A percentile compares a stretch with the other conserved stretches of the same genome.
phyloP scores from a whole-genome alignment of 164 flowering plant genomes.

The Kalanchoe fedtschenkoi region DNA sequence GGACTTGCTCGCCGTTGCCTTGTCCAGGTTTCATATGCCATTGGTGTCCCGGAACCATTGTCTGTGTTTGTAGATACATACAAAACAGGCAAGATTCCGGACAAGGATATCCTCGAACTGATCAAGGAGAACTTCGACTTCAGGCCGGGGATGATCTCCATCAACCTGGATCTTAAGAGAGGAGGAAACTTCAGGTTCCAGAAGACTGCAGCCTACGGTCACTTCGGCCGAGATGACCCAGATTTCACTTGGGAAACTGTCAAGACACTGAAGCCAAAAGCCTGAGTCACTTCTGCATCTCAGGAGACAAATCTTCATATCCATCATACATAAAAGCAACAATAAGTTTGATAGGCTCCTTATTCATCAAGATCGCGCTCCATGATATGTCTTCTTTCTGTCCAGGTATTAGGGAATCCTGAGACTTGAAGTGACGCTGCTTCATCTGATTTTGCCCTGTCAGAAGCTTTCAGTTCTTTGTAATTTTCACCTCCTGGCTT shows the following conservation, averaged over 20 bases:
- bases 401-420: neutral
- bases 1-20: conserved; percentile 61
- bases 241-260: conserved; percentile 64
- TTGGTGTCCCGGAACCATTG: conserved; percentile 60
- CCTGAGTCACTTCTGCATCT: conserved; percentile 14
- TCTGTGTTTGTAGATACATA: conserved; percentile 57
- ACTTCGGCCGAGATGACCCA: conserved; percentile 60
- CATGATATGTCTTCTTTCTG: too few relatives aligned
- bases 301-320: neutral
- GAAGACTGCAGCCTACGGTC: conserved; percentile 71
- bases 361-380: neutral
- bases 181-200: conserved; percentile 61
- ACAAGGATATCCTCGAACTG: conserved; percentile 40
- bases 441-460: too few relatives aligned
- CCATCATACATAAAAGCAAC: conserved; percentile 9
- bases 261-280: conserved; percentile 40
- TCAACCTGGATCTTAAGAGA: conserved; percentile 50
- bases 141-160: conserved; percentile 70
- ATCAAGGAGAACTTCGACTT: conserved; percentile 57
- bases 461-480: neutral
- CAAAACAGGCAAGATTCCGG: conserved; percentile 53
- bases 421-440: neutral
- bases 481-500: neutral
- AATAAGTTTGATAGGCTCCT: neutral
- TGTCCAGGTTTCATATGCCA: conserved; percentile 69